Conservation (phyloP, 2,329 filamentous ascomycete species). For the Colletotrichum navitas region DNA sequence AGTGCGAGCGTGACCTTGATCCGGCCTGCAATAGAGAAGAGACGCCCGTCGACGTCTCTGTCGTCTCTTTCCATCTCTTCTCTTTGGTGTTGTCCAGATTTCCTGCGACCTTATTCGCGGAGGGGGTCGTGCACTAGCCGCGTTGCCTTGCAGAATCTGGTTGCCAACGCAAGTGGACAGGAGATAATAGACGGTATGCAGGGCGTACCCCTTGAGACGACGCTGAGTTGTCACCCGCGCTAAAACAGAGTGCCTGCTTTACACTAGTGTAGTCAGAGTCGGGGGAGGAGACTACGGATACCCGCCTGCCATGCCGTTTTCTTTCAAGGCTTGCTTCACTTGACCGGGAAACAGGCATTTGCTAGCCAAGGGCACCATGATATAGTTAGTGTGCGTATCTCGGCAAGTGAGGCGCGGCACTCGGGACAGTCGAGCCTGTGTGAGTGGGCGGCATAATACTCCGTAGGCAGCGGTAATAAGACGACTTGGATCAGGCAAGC, state of each 20-base stretch:
- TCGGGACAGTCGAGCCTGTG: background rate
- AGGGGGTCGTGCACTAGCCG: constrained; percentile 15
- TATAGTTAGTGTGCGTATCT: constrained; percentile 1
- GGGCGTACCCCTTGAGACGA: constrained; percentile 21
- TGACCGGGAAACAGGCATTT: constrained; percentile 33
- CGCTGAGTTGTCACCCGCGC: constrained; percentile 20
- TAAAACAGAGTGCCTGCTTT: constrained; percentile 17
- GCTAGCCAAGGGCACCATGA: background rate
- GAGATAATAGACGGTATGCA: constrained; percentile 19
- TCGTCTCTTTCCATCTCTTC: background rate
- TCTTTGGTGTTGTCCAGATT: constrained; percentile 8
- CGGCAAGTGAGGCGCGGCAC: constrained; percentile 15
- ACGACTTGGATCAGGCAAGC: constrained; percentile 23
- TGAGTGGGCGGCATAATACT: constrained; percentile 17
- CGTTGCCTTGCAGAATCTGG: constrained; percentile 37
- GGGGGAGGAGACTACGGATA: background rate
- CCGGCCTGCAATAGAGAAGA: constrained; percentile 9
- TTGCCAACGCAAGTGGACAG: constrained; percentile 15
- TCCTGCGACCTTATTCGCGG: constrained; percentile 23
- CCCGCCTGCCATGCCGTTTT: background rate
- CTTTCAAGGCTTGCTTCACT: constrained; percentile 6
- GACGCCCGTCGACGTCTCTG: constrained; percentile 2
- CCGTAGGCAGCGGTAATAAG: constrained; percentile 1
- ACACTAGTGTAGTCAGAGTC: background rate
- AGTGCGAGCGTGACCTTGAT: constrained; percentile 33